Base-by-base conservation (phyloP, 331 rosid species). In the Phaseolus coccineus region DNA sequence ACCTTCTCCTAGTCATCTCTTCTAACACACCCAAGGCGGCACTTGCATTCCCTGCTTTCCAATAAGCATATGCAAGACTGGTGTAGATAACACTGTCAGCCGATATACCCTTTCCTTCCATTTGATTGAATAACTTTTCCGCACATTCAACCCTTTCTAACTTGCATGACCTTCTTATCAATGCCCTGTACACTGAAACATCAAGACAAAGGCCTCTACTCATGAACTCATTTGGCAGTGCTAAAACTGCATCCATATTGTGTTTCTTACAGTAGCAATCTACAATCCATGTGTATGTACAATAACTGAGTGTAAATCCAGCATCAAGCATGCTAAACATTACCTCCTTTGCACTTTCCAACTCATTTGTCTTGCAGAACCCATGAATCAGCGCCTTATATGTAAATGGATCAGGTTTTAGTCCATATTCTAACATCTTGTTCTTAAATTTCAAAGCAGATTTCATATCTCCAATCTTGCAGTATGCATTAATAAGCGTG, bases 401-500 rank as follows among this genome's bases (percentile, higher is more conserved):
- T 3, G 97, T 92, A 88, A 86, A 92, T 12, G 81, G 87, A 59
- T 92, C 93, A 55, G 89, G 92, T 83, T 89, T 87, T 58, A 92
- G 77, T 55, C 95, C 97, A 80, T 90, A 86, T 63, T 89, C 97
- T 76, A 91, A 84, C 98, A 94, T 88, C 76, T 79, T 89, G 71
- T 85, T 81, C 91, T 91, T 91, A 81, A 91, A 94, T 84, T 87
- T 92, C 81, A 88, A 65, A 22, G 97, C 95, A 68, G 98, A 91
- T 56, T 64, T 81, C 90, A 91, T 70, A 80, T 92, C 97, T 76
- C 93, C 90, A 71, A 91, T 82, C 82, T 94, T 92, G 87, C 90
- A 89, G 80, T 94, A 94, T 48, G 97, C 91, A 93, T 94, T 91
- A 50, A 92, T 87, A 85, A 94, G 83, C 6, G 98, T 94, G 87